phyloP scores from a whole-genome alignment of 2,329 filamentous ascomycete species.

The Fusarium sp. region DNA sequence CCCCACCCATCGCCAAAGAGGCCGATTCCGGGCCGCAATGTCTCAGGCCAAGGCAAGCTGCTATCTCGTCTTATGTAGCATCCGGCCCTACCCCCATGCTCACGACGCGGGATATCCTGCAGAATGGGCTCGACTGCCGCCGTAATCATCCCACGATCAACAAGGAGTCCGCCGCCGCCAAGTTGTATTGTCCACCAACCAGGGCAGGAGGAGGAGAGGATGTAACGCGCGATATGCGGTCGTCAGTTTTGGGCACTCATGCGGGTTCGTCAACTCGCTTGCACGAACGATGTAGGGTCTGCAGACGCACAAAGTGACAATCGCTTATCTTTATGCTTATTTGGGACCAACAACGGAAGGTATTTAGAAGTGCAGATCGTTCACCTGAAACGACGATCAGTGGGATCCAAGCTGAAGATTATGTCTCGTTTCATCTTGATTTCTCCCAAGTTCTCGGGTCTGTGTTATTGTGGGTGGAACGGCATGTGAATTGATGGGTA shows the following conservation, averaged over 20 bases:
- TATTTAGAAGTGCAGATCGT: too few relatives aligned
- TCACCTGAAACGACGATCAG: too few relatives aligned
- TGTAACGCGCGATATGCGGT: neutral
- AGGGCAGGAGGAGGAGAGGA: neutral
- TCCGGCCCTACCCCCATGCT: neutral
- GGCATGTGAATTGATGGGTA: too few relatives aligned
- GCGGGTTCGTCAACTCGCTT: too few relatives aligned
- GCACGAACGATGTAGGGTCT: too few relatives aligned
- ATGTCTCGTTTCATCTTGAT: too few relatives aligned
- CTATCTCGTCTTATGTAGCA: neutral
- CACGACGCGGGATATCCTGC: constrained; percentile 6
- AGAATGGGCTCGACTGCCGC: neutral
- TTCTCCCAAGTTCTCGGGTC: too few relatives aligned
- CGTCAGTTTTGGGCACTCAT: neutral
- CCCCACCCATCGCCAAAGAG: neutral
- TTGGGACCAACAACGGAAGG: too few relatives aligned
- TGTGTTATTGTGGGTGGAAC: too few relatives aligned
- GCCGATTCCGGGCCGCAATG: constrained; percentile 11
- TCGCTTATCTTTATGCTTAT: too few relatives aligned
- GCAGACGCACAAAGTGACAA: too few relatives aligned
- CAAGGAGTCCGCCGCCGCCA: neutral
- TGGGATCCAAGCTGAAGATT: too few relatives aligned
- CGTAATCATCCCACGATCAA: neutral
- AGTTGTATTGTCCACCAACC: neutral
- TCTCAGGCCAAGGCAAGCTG: neutral